A percentile compares a stretch with the other conserved stretches of the same genome.
Evolutionary conservation across 495 filamentous ascomycete genomes (phyloP).

Genomic region (Xylaria bambusicola): DNA sequence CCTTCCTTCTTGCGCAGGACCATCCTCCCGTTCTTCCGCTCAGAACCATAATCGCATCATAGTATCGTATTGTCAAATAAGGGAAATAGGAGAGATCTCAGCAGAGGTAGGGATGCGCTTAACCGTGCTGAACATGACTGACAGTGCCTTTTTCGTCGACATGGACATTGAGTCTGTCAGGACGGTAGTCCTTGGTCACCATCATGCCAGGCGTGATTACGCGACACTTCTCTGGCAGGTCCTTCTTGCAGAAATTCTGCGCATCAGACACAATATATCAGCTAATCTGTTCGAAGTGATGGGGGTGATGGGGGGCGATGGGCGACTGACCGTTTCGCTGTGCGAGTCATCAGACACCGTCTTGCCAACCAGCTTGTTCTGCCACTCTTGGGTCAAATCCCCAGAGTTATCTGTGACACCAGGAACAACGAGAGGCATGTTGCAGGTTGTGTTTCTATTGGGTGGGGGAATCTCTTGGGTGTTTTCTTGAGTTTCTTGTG

Average conservation of each 20-base stretch:
- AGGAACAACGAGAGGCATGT: slow-evolving; percentile 83
- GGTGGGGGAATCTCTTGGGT: neutral
- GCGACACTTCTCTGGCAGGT: slow-evolving; percentile 68
- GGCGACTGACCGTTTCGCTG: slow-evolving; percentile 43
- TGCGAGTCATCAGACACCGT: slow-evolving; percentile 49
- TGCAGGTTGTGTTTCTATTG: slow-evolving; percentile 22
- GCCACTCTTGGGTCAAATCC: slow-evolving; percentile 65
- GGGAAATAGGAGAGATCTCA: neutral
- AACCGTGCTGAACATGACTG: slow-evolving; percentile 65
- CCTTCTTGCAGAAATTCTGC: slow-evolving; percentile 74
- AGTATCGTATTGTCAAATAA: no score
- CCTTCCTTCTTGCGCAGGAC: neutral
- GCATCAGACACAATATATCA: slow-evolving; percentile 12
- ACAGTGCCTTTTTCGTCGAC: slow-evolving; percentile 72
- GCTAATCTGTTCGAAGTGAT: neutral
- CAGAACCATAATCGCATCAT: no score
- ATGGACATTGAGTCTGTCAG: slow-evolving; percentile 68
- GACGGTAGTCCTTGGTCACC: slow-evolving; percentile 47
- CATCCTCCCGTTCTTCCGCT: neutral
- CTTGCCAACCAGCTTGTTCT: slow-evolving; percentile 75
- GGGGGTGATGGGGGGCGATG: neutral
- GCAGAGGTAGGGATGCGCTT: slow-evolving; percentile 11
- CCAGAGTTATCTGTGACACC: slow-evolving; percentile 58
- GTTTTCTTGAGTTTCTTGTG: no score
- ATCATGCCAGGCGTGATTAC: slow-evolving; percentile 65